phyloP scores from a whole-genome alignment of 352 stramenopile species.

The Pythium phragmitis region DNA sequence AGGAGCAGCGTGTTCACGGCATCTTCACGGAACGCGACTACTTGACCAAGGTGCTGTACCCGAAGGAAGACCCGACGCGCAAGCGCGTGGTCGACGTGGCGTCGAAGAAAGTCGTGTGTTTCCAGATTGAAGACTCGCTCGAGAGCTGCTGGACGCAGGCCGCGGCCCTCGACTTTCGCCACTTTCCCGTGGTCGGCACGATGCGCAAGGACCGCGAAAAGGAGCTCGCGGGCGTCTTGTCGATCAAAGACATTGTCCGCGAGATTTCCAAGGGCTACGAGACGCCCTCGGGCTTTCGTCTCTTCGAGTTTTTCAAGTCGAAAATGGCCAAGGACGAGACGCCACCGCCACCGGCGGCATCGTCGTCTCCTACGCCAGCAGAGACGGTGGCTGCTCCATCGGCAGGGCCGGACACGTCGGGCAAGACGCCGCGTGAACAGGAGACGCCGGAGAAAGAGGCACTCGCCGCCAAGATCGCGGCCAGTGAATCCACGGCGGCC shows the following conservation, averaged over 20 bases:
- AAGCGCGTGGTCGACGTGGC: constrained; percentile 60
- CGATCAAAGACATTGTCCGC: constrained; percentile 85
- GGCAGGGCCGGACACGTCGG: neutral
- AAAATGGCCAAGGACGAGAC: constrained; percentile 60
- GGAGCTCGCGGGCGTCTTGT: constrained; percentile 78
- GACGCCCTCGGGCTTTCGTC: constrained; percentile 66
- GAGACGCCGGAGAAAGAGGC: constrained; percentile 21
- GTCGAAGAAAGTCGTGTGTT: constrained; percentile 47
- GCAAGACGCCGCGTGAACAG: constrained; percentile 16
- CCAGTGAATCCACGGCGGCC: neutral
- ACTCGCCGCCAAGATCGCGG: constrained; percentile 7
- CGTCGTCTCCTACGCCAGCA: constrained; percentile 4
- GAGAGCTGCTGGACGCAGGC: constrained; percentile 80
- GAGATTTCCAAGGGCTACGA: constrained; percentile 83
- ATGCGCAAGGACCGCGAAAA: constrained; percentile 77
- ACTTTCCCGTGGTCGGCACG: constrained; percentile 78
- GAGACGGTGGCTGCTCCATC: neutral
- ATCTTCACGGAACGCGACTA: constrained; percentile 89
- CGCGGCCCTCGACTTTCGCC: constrained; percentile 64
- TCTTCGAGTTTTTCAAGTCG: constrained; percentile 88
- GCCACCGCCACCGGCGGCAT: constrained; percentile 13
- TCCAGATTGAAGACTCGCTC: constrained; percentile 78
- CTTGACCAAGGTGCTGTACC: constrained; percentile 73
- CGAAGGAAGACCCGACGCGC: constrained; percentile 60
- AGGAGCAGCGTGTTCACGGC: constrained; percentile 75